phyloP scores from a whole-genome alignment of 345 rosid species.

The Hypericum androsaemum region DNA sequence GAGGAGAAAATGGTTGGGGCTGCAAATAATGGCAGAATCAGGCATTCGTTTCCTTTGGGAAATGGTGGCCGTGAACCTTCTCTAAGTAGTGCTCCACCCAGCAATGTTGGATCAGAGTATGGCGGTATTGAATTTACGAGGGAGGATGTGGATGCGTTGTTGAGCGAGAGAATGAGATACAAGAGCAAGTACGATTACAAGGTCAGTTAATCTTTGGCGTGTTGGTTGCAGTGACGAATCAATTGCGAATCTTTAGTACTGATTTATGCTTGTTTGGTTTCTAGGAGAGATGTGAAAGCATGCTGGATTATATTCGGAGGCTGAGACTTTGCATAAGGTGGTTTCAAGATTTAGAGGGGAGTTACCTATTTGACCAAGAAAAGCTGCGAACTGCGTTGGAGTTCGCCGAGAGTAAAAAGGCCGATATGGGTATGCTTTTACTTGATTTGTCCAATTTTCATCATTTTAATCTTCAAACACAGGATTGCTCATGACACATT shows the following conservation, averaged over 20 bases:
- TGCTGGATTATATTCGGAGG: constrained; percentile 85
- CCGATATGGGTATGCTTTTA: constrained; percentile 58
- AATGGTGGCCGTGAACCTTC: constrained; percentile 25
- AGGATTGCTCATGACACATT: constrained; percentile 5
- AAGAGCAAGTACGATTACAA: constrained; percentile 65
- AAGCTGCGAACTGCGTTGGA: constrained; percentile 60
- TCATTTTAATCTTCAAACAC: not conserved
- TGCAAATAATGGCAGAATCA: constrained; percentile 20
- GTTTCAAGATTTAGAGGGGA: constrained; percentile 92
- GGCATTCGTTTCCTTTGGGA: constrained; percentile 25
- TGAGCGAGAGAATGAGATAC: constrained; percentile 28
- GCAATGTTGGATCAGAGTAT: constrained; percentile 38
- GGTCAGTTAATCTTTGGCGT: constrained; percentile 25
- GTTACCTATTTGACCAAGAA: constrained; percentile 74
- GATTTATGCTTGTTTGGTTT: constrained; percentile 19
- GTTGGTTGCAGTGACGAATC: constrained; percentile 4
- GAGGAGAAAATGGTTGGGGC: constrained; percentile 25
- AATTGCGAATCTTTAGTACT: constrained; percentile 4
- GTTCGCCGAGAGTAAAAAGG: constrained; percentile 54
- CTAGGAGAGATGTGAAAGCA: constrained; percentile 92
- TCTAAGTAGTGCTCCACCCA: constrained; percentile 25
- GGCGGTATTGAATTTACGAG: constrained; percentile 36
- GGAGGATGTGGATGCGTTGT: constrained; percentile 32
- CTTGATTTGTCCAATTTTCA: not conserved
- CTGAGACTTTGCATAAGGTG: constrained; percentile 89